Evolutionary conservation across 331 rosid species (phyloP).

Genomic region (Quercus lobata): DNA sequence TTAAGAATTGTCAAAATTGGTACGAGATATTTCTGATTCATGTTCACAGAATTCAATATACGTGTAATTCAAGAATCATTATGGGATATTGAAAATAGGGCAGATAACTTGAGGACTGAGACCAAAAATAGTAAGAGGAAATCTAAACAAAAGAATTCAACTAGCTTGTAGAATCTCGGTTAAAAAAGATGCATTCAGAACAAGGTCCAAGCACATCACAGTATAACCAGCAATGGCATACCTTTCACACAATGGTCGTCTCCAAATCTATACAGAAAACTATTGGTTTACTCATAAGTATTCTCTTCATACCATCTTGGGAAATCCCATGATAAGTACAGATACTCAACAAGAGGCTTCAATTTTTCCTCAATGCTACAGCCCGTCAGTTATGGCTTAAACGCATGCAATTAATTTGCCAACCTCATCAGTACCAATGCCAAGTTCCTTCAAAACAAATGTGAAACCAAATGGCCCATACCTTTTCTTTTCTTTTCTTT

Average conservation of each 20-base stretch:
- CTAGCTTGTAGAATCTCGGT: not conserved
- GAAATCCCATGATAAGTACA: slow-evolving; percentile 73
- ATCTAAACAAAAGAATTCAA: not conserved
- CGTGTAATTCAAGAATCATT: not conserved
- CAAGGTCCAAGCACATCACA: not conserved
- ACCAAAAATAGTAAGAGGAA: not conserved
- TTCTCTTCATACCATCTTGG: slow-evolving; percentile 88
- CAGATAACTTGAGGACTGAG: not conserved
- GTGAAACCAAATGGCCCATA: no score
- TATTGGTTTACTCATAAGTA: slow-evolving; percentile 78
- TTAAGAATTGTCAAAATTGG: slow-evolving; percentile 16
- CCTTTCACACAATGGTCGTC: slow-evolving; percentile 82
- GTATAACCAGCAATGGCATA: slow-evolving; percentile 21
- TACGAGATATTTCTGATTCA: not conserved
- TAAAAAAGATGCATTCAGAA: not conserved
- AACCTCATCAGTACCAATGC: slow-evolving; percentile 61
- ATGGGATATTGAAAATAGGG: not conserved
- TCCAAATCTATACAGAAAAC: slow-evolving; percentile 74
- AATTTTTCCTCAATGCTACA: slow-evolving; percentile 83
- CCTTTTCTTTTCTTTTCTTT: no score
- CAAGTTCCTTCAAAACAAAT: slow-evolving; percentile 65
- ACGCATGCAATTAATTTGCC: slow-evolving; percentile 80
- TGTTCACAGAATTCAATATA: not conserved
- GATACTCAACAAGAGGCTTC: slow-evolving; percentile 89
- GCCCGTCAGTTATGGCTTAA: slow-evolving; percentile 82